Percentiles rank a stretch among this genome's conserved stretches.
These are phyloP conservation scores for Hyaloperonospora brassicae DNA, from an alignment of 352 stramenopile genomes.

Conservation along the genomic window DNA sequence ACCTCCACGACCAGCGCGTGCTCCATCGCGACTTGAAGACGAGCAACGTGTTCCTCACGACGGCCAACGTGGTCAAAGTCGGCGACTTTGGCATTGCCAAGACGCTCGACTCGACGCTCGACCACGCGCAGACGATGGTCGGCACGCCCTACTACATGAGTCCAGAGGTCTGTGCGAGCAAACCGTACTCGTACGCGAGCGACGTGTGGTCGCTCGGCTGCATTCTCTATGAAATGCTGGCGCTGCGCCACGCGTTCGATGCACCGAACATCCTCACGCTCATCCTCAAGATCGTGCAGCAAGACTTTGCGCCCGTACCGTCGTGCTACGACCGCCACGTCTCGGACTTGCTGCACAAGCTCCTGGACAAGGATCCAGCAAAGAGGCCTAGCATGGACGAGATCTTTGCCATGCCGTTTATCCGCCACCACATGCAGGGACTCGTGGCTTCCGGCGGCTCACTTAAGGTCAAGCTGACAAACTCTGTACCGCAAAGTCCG, in stretches of 20 bases:
- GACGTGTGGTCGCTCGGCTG: conserved; percentile 92
- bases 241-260: conserved; percentile 81
- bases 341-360: conserved; percentile 34
- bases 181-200: conserved; percentile 87
- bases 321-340: conserved; percentile 55
- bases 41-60: conserved; percentile 89
- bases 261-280: conserved; percentile 76
- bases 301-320: conserved; percentile 56
- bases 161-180: conserved; percentile 89
- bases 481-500: conserved; percentile 27
- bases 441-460: conserved; percentile 53
- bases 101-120: conserved; percentile 71
- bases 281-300: conserved; percentile 80
- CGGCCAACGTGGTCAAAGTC: conserved; percentile 83
- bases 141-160: conserved; percentile 93
- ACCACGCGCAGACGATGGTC: conserved; percentile 85
- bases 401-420: conserved; percentile 64
- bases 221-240: conserved; percentile 85
- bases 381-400: conserved; percentile 61
- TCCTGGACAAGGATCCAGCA: conserved; percentile 64
- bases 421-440: conserved; percentile 69
- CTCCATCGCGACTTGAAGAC: conserved; percentile 93
- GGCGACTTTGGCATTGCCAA: conserved; percentile 91
- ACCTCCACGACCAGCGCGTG: conserved; percentile 87
- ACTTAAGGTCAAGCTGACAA: conserved; percentile 33